Evolutionary conservation across 2,329 filamentous ascomycete genomes (phyloP), one percentile per base, ranked within the genome.

Genomic region (Aspergillus japonicus): DNA sequence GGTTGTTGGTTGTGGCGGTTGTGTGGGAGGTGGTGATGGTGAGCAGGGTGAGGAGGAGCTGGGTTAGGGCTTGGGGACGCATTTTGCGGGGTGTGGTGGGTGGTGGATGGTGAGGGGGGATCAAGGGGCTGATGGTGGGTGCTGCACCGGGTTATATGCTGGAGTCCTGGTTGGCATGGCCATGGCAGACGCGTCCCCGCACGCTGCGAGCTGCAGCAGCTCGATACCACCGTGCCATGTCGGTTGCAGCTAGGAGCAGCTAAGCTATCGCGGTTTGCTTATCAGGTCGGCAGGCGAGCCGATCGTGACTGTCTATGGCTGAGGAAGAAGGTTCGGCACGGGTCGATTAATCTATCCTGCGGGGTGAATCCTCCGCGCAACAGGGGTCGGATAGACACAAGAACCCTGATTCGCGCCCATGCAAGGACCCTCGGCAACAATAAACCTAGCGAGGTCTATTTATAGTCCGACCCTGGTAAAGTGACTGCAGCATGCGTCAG

Each of bases 1-100:
- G 60, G 16, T 62, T 59, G 5, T 66, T 53, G 19, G 67, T 69
- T 26, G 69, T 67, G n/a, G 59, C 42, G 5, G 42, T 23, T n/a
- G 21, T 26, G 8, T 29, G 11, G 1, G 44, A n/a, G 1, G n/a
- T 33, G 21, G 26, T 14, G 12, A 59, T 1, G 1, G 35, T 11
- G 6, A 16, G n/a, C 5, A 50, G 48, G 23, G 14, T 44, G 8
- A 11, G 23, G 16, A 23, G 42, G 14, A 2, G 3, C 4, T 7
- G 8, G 8, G 7, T 29, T 29, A 16, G 33, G 19, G 12, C 3
- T 23, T 3, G 21, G 19, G 42, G 14, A 24, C 10, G 21, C 23
- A 44, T 26, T n/a, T 33, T 31, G 19, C 10, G 24, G 21, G 21
- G 16, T 23, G 16, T 12, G 14, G 33, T 6, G 16, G 35, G 21